Evolutionary conservation across 805 yeast species (phyloP), one percentile per base, ranked within the genome.

Genomic region (Myxozyma lipomycoides): DNA sequence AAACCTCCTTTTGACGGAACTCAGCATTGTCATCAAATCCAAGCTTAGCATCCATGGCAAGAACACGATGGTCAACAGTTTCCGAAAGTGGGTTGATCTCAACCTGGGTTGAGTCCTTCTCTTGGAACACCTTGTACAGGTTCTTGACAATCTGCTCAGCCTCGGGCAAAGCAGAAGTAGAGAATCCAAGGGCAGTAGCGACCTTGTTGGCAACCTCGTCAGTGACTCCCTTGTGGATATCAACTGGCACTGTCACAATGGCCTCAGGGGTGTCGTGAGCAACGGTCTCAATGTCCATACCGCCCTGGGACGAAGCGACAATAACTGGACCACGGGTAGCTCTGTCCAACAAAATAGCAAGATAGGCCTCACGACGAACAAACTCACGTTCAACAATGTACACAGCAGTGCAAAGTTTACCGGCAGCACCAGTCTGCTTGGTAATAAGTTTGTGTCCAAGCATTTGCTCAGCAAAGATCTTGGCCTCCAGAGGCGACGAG

Each of bases 271-370:
- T 83, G 63, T 78, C 81, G 62, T 83, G 83, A 55, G 98, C 99
- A 62, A 93, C 98, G 70, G 95, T 96, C 78, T 93, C 99, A 67
- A 93, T 93, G 75, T 93, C 96, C 95, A 93, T 90, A 77, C 99
- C 99, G 76, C 99, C 99, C 75, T 93, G 93, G 58, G 95, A 77
- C 30, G 97, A 89, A 45, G 96, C 96, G 59, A 93, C 96, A 67
- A 93, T 86, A 74, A 93, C 77, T 54, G 98, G 96, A 62, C 79
- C 76, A 73, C 90, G 95, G 61, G 84, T 79, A 62, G 82, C 79
- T 76, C 99, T 88, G 78, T 93, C 98, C 85, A 90, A 80, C 62
- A 93, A 78, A 62, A 93, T 88, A 57, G 97, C 95, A 61, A 93
- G 73, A 74, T 93, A 93, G 51, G 97, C 95, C 77, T 93, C 99